These are phyloP conservation scores for Nicotiana paniculata DNA, from an alignment of 257 asterid species.

Conservation along the genomic window DNA sequence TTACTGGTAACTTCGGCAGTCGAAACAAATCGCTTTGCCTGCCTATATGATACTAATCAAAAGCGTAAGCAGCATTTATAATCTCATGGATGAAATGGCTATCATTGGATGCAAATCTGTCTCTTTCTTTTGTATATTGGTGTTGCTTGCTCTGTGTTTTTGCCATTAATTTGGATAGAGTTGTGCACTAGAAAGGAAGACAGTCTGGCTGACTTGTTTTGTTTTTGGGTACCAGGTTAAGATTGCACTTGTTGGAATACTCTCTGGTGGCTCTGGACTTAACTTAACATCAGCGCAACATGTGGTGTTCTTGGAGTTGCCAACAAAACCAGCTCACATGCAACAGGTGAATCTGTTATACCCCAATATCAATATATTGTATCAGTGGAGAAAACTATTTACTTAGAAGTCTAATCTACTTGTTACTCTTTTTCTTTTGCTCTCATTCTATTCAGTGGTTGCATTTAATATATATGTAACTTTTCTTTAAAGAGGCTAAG, in stretches of 20 bases:
- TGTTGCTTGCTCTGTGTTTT: constrained; percentile 6
- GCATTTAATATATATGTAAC: neutral
- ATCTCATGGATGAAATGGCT: constrained; percentile 5
- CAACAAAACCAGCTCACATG: constrained; percentile 60
- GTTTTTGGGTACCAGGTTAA: constrained; percentile 44
- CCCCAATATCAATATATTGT: neutral
- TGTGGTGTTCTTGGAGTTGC: constrained; percentile 92
- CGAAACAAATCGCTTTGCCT: neutral
- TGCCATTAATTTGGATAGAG: neutral
- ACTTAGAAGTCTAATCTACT: constrained; percentile 2
- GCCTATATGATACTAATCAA: neutral
- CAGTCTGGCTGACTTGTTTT: neutral
- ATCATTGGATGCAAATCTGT: neutral
- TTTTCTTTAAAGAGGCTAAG: neutral
- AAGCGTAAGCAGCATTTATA: neutral
- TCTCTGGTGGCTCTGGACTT: constrained; percentile 95
- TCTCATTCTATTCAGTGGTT: neutral
- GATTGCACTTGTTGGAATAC: constrained; percentile 87
- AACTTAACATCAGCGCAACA: constrained; percentile 82
- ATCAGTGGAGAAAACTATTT: neutral
- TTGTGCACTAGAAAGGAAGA: neutral
- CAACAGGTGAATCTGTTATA: constrained; percentile 56
- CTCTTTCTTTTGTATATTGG: neutral
- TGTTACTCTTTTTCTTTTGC: neutral
- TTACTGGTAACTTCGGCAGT: neutral